A percentile compares a stretch with the other conserved stretches of the same genome.
phyloP scores from a whole-genome alignment of 2,329 filamentous ascomycete genomes.

The Alternaria sp. region DNA sequence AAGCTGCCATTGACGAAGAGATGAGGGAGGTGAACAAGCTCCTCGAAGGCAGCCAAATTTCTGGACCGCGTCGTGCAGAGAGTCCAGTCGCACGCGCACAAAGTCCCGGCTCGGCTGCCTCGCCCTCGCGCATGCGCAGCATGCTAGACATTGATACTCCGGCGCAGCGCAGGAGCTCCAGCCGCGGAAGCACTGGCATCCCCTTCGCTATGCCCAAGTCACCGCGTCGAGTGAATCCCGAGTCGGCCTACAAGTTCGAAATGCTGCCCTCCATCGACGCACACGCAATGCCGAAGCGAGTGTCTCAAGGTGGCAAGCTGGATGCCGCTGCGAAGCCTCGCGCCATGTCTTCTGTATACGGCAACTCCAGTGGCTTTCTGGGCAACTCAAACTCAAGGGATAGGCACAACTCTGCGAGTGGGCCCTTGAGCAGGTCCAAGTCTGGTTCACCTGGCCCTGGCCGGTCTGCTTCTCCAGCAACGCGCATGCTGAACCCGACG shows the following conservation, averaged over 20 bases:
- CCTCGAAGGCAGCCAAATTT: constrained; percentile 62
- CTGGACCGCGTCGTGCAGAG: constrained; percentile 34
- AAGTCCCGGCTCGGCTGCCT: constrained; percentile 61
- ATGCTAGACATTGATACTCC: constrained; percentile 51
- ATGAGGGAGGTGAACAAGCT: constrained; percentile 75
- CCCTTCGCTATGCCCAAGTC: constrained; percentile 44
- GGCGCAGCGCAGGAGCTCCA: constrained; percentile 43
- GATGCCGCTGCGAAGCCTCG: constrained; percentile 45
- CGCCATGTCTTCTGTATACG: constrained; percentile 58
- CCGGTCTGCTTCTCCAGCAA: constrained; percentile 51
- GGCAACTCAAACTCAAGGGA: constrained; percentile 35
- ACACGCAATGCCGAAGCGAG: constrained; percentile 54
- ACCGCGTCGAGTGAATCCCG: constrained; percentile 49
- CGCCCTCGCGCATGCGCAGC: constrained; percentile 70
- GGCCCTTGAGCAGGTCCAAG: constrained; percentile 48
- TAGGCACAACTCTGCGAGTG: constrained; percentile 52
- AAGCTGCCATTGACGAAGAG: constrained; percentile 80
- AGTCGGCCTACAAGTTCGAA: constrained; percentile 56
- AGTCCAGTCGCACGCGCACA: constrained; percentile 60
- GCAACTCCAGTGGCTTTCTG: constrained; percentile 36
- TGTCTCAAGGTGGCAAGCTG: constrained; percentile 55
- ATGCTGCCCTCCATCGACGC: constrained; percentile 57
- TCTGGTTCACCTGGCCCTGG: constrained; percentile 52
- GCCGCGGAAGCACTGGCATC: constrained; percentile 44
- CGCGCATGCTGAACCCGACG: constrained; percentile 58